phyloP scores from a whole-genome alignment of 2,329 filamentous ascomycete genomes.

The Alternaria incomplexa region DNA sequence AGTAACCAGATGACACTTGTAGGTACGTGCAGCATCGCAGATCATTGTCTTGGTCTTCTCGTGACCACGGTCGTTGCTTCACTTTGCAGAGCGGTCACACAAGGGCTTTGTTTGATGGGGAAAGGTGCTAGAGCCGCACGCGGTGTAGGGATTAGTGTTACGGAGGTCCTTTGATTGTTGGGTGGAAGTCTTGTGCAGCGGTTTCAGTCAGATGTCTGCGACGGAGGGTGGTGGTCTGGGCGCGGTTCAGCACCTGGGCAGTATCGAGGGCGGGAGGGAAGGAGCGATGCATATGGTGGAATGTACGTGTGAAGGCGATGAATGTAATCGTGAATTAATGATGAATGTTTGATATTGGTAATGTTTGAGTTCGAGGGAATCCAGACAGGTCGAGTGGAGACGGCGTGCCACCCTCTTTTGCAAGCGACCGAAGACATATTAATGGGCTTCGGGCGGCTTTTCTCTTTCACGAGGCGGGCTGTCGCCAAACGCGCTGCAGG shows the following conservation, averaged over 20 bases:
- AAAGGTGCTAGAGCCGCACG: constrained; percentile 4
- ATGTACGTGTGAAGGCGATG: no score
- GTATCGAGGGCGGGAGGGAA: not conserved
- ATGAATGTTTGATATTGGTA: not conserved
- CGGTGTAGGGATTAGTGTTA: not conserved
- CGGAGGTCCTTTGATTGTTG: not conserved
- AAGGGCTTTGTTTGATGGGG: not conserved
- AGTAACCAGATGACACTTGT: constrained; percentile 2
- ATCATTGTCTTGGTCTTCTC: not conserved
- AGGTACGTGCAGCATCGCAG: not conserved
- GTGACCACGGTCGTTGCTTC: constrained; percentile 3
- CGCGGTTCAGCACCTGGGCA: not conserved
- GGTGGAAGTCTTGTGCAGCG: not conserved
- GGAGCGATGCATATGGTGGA: not conserved
- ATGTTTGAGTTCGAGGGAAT: not conserved
- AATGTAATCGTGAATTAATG: no score
- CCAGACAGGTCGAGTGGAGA: not conserved
- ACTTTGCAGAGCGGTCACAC: constrained; percentile 1
- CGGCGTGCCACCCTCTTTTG: constrained; percentile 4
- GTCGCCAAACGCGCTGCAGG: constrained; percentile 3
- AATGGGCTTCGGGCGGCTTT: constrained; percentile 31
- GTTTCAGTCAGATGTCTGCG: constrained; percentile 19
- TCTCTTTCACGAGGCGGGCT: constrained; percentile 26
- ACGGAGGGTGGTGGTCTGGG: constrained; percentile 11
- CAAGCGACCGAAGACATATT: constrained; percentile 30